A percentile compares a stretch with the other conserved stretches of the same genome.
Conservation (phyloP, 1,284 basidiomycete species). For the Rhodotorula sp. region DNA sequence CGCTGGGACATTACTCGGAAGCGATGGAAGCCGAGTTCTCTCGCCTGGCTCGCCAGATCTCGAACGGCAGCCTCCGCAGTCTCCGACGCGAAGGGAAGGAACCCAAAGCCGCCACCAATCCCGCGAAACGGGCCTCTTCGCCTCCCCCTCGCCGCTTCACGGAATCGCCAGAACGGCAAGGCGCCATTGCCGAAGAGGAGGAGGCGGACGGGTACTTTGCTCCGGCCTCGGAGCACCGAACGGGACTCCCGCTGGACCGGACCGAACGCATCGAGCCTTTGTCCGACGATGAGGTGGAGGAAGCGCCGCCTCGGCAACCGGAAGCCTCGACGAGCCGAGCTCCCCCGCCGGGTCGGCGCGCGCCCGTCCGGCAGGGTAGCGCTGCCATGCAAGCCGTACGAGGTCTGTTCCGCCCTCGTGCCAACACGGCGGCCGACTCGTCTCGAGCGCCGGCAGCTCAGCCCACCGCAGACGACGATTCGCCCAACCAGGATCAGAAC, state of each 20-base stretch:
- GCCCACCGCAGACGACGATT: not conserved
- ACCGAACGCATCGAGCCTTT: constrained; percentile 28
- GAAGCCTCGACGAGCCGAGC: not conserved
- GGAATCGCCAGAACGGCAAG: not conserved
- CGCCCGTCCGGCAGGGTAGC: constrained; percentile 6
- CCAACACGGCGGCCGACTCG: not conserved
- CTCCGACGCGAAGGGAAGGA: not conserved
- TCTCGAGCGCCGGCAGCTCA: not conserved
- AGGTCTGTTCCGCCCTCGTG: constrained; percentile 16
- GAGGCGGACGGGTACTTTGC: not conserved
- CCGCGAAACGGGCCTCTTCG: constrained; percentile 5
- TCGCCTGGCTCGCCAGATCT: constrained; percentile 5
- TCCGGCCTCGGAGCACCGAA: not conserved
- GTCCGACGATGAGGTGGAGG: constrained; percentile 24
- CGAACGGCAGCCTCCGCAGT: not conserved
- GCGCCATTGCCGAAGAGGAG: not conserved
- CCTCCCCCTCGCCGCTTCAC: constrained; percentile 3
- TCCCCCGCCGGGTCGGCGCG: not conserved
- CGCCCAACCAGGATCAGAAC: not conserved
- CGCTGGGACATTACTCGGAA: constrained; percentile 33
- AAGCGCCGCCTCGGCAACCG: not conserved
- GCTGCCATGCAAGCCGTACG: constrained; percentile 25
- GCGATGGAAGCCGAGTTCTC: constrained; percentile 27
- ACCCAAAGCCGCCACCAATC: not conserved
- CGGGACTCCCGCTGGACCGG: constrained; percentile 23